Conservation (phyloP, 805 yeast species). For the Candida patagonica region DNA sequence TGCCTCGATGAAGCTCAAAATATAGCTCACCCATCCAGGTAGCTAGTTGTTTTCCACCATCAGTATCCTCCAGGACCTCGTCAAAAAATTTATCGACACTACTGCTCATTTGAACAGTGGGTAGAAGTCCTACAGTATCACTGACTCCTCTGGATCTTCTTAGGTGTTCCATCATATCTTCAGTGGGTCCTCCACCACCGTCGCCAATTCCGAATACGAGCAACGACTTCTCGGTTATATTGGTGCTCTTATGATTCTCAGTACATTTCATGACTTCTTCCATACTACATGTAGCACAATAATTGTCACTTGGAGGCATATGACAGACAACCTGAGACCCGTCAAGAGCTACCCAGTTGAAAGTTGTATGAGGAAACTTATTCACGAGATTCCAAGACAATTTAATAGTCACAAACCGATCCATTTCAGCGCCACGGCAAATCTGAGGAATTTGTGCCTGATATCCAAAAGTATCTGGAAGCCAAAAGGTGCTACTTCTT, state of each 20-base stretch:
- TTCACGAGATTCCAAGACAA: slow-evolving; percentile 93
- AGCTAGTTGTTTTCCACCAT: slow-evolving; percentile 58
- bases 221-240: slow-evolving; percentile 69
- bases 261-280: slow-evolving; percentile 80
- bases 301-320: slow-evolving; percentile 96
- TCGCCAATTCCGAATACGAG: slow-evolving; percentile 87
- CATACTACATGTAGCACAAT: slow-evolving; percentile 83
- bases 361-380: slow-evolving; percentile 77
- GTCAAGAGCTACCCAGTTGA: slow-evolving; percentile 90
- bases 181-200: slow-evolving; percentile 97
- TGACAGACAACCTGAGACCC: slow-evolving; percentile 87
- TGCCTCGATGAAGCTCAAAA: slow-evolving; percentile 91
- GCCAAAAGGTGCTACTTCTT: slow-evolving; percentile 73
- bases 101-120: slow-evolving; percentile 66
- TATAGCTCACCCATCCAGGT: slow-evolving; percentile 90
- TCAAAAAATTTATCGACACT: slow-evolving; percentile 74
- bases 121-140: slow-evolving; percentile 68
- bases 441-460: slow-evolving; percentile 90
- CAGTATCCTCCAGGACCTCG: slow-evolving; percentile 47
- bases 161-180: slow-evolving; percentile 82
- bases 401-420: slow-evolving; percentile 80
- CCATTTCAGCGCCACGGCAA: slow-evolving; percentile 72
- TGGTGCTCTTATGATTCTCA: slow-evolving; percentile 68
- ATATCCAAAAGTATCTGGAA: slow-evolving; percentile 95
- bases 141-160: slow-evolving; percentile 82